Evolutionary conservation across 1,284 basidiomycete species (phyloP).

Genomic region (Naganishia sp.): DNA sequence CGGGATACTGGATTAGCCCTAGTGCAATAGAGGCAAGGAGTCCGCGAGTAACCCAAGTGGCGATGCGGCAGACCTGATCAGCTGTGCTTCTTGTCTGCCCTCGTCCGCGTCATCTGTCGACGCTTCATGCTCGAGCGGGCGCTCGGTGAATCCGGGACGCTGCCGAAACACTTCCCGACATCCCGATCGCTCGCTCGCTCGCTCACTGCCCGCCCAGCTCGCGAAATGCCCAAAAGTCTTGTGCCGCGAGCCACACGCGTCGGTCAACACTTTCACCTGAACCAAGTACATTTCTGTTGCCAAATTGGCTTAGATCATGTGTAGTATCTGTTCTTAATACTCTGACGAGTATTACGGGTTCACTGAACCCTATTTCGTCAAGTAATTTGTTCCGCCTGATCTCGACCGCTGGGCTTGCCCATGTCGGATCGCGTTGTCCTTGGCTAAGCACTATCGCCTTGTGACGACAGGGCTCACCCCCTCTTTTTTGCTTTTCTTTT

Average conservation of each 20-base stretch:
- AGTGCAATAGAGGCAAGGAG: no score
- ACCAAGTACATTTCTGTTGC: conserved; percentile 34
- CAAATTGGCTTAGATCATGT: conserved; percentile 35
- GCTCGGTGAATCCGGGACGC: background rate
- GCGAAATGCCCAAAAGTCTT: background rate
- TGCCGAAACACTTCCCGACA: background rate
- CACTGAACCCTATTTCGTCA: conserved; percentile 34
- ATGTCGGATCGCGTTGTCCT: conserved; percentile 32
- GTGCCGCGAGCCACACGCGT: background rate
- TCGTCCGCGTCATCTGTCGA: conserved; percentile 1
- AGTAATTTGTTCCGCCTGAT: conserved; percentile 35
- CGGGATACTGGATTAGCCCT: no score
- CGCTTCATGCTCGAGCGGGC: background rate
- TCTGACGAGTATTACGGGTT: conserved; percentile 35
- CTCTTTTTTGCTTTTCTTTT: conserved; percentile 25
- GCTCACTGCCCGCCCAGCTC: no score
- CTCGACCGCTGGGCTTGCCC: conserved; percentile 33
- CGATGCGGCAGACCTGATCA: no score
- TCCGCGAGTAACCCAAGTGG: no score
- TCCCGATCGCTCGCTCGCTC: no score
- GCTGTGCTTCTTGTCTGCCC: background rate
- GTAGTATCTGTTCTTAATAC: conserved; percentile 36
- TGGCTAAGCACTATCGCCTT: conserved; percentile 31
- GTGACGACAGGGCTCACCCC: conserved; percentile 31
- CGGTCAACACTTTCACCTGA: background rate